Evolutionary conservation across 441 rosid species (phyloP), one percentile per base, ranked within the genome.

Genomic region (Gossypium trilobum): DNA sequence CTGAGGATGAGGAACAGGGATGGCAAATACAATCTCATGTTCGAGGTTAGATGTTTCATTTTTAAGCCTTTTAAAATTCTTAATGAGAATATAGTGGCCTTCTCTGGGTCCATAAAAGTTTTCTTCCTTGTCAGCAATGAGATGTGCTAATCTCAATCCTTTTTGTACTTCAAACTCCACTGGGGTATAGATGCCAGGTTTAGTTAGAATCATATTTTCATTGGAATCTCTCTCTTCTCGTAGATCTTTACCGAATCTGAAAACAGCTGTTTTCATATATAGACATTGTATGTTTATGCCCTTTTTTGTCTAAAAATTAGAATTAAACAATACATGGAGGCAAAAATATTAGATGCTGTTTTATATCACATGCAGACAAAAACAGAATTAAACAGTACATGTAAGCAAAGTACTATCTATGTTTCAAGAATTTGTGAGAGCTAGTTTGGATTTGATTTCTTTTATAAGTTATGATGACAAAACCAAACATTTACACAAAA

Each of bases 1-100:
- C 83, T 95, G 81, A 86, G 99, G 88, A 89, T 89, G 99, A 88
- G 99, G 83, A 95, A 95, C 79, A 88, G 96, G 66, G 99, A 95
- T 82, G 99, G 99, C 33, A 92, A 95, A 74, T 95, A 95, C 82
- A 91, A 85, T 87, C 97, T 91, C 77, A 95, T 92, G 98, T 95
- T 95, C 55, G 97, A 89, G 98, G 99, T 95, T 67, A 65, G 82
- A 33, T 78, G 69, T 50, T 39, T 77, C 23, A 51, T 61, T 68
- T 76, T 79, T 71, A 48, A 54, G 46, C 59, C 14, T 73, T 75
- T 74, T 6, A 33, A 74, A 70, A 56, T 2, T 27, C 60, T 31
- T 48, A 33, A 20, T 3, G 33, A 52, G 39, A 67, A 51, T 11
- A 8, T 66, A 9, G 29, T 4, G 5, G 67, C 52, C 72, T 55